Base-by-base conservation (phyloP, 148 eudicot species). In the Rhododendron vialii region DNA sequence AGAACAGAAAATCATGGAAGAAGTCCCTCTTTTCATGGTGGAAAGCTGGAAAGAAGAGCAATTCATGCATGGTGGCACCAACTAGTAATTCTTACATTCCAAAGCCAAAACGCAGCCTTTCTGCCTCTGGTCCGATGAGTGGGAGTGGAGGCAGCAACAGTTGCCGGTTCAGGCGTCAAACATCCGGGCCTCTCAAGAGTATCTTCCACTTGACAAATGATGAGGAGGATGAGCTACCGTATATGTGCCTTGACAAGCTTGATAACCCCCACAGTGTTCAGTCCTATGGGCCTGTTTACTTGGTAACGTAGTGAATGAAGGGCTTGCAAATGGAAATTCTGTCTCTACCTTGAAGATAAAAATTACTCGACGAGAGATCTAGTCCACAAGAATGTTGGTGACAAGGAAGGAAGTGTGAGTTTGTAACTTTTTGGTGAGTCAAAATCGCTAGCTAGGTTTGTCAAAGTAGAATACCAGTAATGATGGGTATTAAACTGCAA, bases 201-300 rank as follows among this genome's bases (percentile, higher is more conserved):
- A 81, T 89, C 69, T 91, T 88, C 53, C 55, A 83, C 48, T 55
- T 89, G 24, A 81, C 35, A 33, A 86, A 78, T 78, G 85, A 83
- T 22, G 79, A 20, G 45, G 89, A 85, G 51, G 86, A 85, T 81
- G 90, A 85, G 82, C 53, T 81, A 12, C 89, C 91, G 2, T 91
- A 88, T 83, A 33, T 78, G 73, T 88, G 89, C 78, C 91, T 91
- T 82, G 85, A 82, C 76, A 85, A 87, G 82, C 78, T 87, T 53
- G 61, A 59, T 79, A 75, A 47, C 67, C 85, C 90, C 82, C 85
- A 41, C 3, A 76, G 59, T 69, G 69, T 75, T 85, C 88, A 83
- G 1, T 89, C 90, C 61, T 91, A 88, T 85, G 93, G 93, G 9
- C 91, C 93, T 85, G 87, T 91, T 76, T 91, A 91, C 89, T 87